Evolutionary conservation across 208 protist species (phyloP), one percentile per base, ranked within the genome.

Genomic region (Trypanosoma cruzi): DNA sequence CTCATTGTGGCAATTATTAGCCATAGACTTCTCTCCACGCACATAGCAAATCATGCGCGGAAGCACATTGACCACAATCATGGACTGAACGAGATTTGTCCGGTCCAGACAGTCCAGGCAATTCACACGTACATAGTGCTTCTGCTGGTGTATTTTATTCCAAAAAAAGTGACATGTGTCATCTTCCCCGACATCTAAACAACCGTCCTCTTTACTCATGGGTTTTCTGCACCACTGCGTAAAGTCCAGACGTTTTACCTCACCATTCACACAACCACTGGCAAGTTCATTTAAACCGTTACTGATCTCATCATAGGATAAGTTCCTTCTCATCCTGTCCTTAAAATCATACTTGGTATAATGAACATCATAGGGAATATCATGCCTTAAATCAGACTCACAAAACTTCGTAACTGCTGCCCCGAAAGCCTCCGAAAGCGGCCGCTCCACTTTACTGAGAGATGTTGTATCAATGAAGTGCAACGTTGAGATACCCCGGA

Each of bases 101-200:
- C 90, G 81, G 64, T 96, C 90, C 16, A 96, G 60, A 59, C 88
- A 94, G 75, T 96, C 90, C 0, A 96, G 67, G 66, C 90, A 96
- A 65, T 92, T 96, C 16, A 96, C 82, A 24, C 90, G 87, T 61
- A 75, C 10, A 57, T 56, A 66, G 63, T 67, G 44, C 29, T 64
- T 8, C 31, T 73, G 67, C 36, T 53, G 46, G 31, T 71, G 58
- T 18, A 53, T 42, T 28, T 56, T 2, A 18, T 29, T 59, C 64
- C 49, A 61, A 10, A 40, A 20, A 2, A 32, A 48, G 37, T 44
- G 6, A n/a, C 1, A 18, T 18, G 22, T 31, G 36, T 37, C 18
- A 52, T 26, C 14, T 18, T 16, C 36, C 26, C 48, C 16, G 0
- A 36, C 40, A 13, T 48, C 24, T 32, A 22, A 26, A 13, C 6